phyloP scores from a whole-genome alignment of 2,329 filamentous ascomycete species.

The Fusarium nematophilum region DNA sequence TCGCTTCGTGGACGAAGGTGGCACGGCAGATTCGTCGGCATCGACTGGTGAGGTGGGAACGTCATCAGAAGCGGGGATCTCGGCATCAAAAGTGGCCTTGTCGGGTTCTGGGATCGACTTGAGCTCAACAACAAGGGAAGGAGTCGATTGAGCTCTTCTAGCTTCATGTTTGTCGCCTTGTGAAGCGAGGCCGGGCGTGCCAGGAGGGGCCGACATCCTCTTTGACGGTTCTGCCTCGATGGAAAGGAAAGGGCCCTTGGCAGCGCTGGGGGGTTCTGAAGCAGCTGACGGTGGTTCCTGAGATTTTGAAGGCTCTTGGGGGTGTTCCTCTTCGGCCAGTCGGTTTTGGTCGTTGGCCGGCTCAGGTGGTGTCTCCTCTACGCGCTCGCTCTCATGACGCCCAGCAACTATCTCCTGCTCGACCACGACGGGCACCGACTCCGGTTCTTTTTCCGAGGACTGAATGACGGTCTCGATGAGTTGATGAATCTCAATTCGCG shows the following conservation, averaged over 20 bases:
- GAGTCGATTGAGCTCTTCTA: constrained; percentile 22
- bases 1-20: constrained; percentile 19
- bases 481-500: constrained; percentile 23
- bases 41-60: neutral
- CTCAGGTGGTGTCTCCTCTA: constrained; percentile 28
- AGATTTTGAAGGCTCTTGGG: neutral
- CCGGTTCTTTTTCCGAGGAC: constrained; percentile 29
- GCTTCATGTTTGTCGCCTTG: constrained; percentile 3
- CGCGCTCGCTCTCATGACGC: constrained; percentile 13
- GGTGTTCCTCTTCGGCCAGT: constrained; percentile 2
- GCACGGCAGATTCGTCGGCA: neutral
- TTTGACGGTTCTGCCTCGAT: constrained; percentile 21
- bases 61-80: constrained; percentile 4
- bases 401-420: neutral
- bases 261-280: neutral
- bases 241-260: constrained; percentile 17
- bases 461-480: constrained; percentile 31
- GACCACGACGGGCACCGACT: neutral
- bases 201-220: constrained; percentile 33
- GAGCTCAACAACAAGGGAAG: constrained; percentile 28
- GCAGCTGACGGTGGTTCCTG: constrained; percentile 5
- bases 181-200: neutral
- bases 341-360: neutral
- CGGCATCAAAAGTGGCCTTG: constrained; percentile 23
- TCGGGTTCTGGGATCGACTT: constrained; percentile 27